These are phyloP conservation scores for Verticillium klebahnii DNA, from an alignment of 2,329 filamentous ascomycete genomes.

Conservation along the genomic window DNA sequence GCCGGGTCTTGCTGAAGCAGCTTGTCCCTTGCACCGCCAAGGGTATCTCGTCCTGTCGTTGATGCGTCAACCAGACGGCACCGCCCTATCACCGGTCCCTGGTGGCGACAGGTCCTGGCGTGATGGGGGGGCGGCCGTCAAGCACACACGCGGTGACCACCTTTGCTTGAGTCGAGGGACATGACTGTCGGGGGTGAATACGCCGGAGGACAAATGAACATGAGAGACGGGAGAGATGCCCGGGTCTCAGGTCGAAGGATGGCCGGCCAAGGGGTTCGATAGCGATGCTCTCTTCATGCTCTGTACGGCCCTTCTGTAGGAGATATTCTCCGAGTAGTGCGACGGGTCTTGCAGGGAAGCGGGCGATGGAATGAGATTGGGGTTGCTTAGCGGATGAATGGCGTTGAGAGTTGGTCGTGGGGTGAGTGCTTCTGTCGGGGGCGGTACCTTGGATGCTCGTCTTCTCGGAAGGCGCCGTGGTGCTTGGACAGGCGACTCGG, in stretches of 20 bases:
- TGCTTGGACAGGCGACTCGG: background rate
- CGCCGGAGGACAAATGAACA: background rate
- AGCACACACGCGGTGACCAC: background rate
- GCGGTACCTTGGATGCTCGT: background rate
- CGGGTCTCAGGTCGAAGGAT: background rate
- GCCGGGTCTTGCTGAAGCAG: background rate
- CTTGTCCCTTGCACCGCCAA: constrained; percentile 1
- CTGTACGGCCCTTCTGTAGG: constrained; percentile 1
- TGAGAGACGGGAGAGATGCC: background rate
- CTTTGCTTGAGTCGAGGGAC: background rate
- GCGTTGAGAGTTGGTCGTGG: background rate
- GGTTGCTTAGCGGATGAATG: background rate
- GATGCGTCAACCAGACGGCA: background rate
- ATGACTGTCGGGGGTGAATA: background rate
- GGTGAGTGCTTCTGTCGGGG: background rate
- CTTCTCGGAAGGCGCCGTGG: background rate
- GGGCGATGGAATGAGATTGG: constrained; percentile 1
- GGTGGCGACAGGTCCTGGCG: background rate
- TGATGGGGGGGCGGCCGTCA: background rate
- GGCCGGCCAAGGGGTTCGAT: background rate
- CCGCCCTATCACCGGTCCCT: background rate
- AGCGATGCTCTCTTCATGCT: background rate
- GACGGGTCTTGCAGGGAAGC: constrained; percentile 2
- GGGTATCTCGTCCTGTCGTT: background rate
- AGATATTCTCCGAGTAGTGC: constrained; percentile 2